Percentiles rank a stretch among this genome's conserved stretches.
Conservation (phyloP, 2,329 filamentous ascomycete genomes). For the Beauveria bassiana region DNA sequence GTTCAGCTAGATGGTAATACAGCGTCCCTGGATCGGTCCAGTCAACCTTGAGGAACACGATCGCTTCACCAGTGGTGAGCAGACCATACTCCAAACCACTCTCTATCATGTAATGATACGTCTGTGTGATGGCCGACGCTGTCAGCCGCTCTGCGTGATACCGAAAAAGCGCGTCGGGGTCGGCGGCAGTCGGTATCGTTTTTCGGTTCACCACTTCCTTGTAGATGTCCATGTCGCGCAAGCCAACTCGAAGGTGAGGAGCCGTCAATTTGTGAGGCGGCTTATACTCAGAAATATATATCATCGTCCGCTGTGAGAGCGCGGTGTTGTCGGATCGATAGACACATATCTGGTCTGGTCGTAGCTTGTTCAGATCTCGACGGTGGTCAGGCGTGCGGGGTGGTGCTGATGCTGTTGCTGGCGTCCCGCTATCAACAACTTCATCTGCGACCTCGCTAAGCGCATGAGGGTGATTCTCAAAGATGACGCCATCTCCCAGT, state of each 20-base stretch:
- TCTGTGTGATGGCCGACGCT: slow-evolving; percentile 37
- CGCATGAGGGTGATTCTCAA: slow-evolving; percentile 23
- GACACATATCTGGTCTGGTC: slow-evolving; percentile 27
- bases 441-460: slow-evolving; percentile 21
- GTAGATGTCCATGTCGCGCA: slow-evolving; percentile 34
- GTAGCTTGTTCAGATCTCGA: slow-evolving; percentile 18
- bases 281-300: slow-evolving; percentile 37
- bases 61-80: slow-evolving; percentile 34
- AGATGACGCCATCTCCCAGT: slow-evolving; percentile 23
- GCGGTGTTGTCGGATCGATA: slow-evolving; percentile 15
- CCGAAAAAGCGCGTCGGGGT: slow-evolving; percentile 25
- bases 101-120: slow-evolving; percentile 42
- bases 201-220: slow-evolving; percentile 26
- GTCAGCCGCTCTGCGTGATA: slow-evolving; percentile 30
- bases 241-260: slow-evolving; percentile 32
- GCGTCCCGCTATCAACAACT: slow-evolving; percentile 18
- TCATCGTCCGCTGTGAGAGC: slow-evolving; percentile 14
- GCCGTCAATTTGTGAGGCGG: slow-evolving; percentile 37
- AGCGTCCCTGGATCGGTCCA: slow-evolving; percentile 13
- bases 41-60: slow-evolving; percentile 34
- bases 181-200: slow-evolving; percentile 19
- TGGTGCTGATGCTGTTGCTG: slow-evolving; percentile 13
- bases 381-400: slow-evolving; percentile 1
- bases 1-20: slow-evolving; percentile 10
- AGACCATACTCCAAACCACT: slow-evolving; percentile 35